Conservation (phyloP, 257 asterid genomes). For the Solanum lycopersicoides region DNA sequence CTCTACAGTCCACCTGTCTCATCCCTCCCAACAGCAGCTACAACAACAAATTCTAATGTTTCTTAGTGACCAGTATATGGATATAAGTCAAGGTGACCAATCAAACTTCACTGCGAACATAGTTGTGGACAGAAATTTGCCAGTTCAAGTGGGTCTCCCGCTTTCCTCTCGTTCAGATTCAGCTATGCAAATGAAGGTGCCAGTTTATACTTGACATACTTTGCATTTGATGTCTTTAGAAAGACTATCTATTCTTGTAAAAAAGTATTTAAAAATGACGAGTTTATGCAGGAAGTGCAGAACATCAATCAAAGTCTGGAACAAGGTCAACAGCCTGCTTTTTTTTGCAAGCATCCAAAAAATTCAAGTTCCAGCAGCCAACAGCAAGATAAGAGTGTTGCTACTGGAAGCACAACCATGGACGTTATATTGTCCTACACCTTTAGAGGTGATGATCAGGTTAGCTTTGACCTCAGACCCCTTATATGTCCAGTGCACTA, state of each 20-base stretch:
- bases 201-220: not conserved
- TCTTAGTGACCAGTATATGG: not conserved
- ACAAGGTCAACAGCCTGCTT: not conserved
- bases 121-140: not conserved
- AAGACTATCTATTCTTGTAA: not conserved
- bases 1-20: not conserved
- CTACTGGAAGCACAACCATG: not conserved
- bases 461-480: not conserved
- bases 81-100: not conserved
- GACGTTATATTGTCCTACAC: slow-evolving; percentile 4
- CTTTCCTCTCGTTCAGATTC: slow-evolving; percentile 1
- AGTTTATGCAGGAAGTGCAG: slow-evolving; percentile 8
- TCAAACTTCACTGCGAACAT: not conserved
- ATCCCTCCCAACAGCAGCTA: not conserved
- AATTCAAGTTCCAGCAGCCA: not conserved
- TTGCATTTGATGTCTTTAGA: not conserved
- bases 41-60: slow-evolving; percentile 6
- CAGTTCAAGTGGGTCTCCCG: slow-evolving; percentile 2
- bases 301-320: not conserved
- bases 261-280: not conserved
- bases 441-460: slow-evolving; percentile 12
- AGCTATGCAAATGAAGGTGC: slow-evolving; percentile 1
- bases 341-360: not conserved
- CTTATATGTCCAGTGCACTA: not conserved
- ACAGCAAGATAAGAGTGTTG: slow-evolving; percentile 6